Evolutionary conservation across 208 protist species (phyloP).

Genomic region (Wallacemonas sp.): DNA sequence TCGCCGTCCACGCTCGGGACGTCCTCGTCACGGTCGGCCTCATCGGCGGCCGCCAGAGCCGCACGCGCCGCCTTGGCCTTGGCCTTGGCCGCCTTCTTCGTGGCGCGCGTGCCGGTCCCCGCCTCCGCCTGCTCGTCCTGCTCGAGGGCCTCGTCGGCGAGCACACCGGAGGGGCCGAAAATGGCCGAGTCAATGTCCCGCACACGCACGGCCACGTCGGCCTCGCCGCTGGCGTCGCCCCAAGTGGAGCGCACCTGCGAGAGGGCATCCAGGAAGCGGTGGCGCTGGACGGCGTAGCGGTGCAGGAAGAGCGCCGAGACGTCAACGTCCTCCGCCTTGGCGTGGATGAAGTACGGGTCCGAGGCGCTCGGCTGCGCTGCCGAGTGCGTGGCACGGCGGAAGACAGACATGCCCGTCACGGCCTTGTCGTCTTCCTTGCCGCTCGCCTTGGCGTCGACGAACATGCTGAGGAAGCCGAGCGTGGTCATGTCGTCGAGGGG

Average conservation of each 20-base stretch:
- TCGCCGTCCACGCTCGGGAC: constrained; percentile 24
- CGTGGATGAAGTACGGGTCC: constrained; percentile 88
- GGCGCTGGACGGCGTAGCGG: constrained; percentile 89
- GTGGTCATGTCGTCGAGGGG: constrained; percentile 91
- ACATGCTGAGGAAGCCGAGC: constrained; percentile 89
- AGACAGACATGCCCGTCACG: constrained; percentile 66
- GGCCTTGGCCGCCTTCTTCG: constrained; percentile 20
- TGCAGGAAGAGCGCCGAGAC: constrained; percentile 87
- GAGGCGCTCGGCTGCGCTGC: constrained; percentile 79
- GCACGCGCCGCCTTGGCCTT: constrained; percentile 27
- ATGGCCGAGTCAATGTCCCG: constrained; percentile 68
- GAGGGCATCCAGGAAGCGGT: constrained; percentile 84
- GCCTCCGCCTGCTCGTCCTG: background rate
- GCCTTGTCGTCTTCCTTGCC: constrained; percentile 40
- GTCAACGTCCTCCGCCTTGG: constrained; percentile 82
- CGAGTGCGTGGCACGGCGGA: constrained; percentile 67
- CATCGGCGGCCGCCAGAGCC: background rate
- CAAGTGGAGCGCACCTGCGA: constrained; percentile 84
- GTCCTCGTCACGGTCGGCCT: constrained; percentile 31
- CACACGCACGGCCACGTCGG: constrained; percentile 73
- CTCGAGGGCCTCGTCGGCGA: constrained; percentile 22
- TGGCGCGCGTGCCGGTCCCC: background rate
- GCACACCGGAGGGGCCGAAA: constrained; percentile 74
- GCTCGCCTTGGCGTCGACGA: constrained; percentile 78
- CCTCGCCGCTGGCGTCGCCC: constrained; percentile 83